Conservation (phyloP, 805 yeast genomes). For the Cyberlindnera mississippiensis region DNA sequence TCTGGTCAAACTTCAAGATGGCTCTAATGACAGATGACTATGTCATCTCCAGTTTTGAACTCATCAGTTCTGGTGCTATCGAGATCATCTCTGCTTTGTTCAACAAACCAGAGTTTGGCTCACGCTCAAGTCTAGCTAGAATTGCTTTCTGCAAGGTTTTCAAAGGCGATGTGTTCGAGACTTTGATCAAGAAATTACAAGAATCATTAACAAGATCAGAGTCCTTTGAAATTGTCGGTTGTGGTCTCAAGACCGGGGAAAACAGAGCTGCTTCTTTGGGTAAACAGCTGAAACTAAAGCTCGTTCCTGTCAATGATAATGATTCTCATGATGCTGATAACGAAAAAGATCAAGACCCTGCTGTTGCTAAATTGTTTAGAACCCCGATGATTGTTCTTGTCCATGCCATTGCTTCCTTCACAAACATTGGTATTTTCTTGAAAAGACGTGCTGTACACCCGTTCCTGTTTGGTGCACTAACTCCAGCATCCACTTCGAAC, state of each 20-base stretch:
- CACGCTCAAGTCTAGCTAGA: slow-evolving; percentile 34
- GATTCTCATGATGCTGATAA: slow-evolving; percentile 4
- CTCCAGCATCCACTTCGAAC: slow-evolving; percentile 14
- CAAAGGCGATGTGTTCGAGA: slow-evolving; percentile 35
- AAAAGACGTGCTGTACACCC: slow-evolving; percentile 33
- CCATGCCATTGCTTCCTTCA: slow-evolving; percentile 52
- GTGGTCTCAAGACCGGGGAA: slow-evolving; percentile 36
- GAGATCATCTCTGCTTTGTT: slow-evolving; percentile 38
- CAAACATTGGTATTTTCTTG: slow-evolving; percentile 41
- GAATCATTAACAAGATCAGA: slow-evolving; percentile 73
- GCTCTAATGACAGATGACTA: slow-evolving; percentile 30
- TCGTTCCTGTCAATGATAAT: slow-evolving; percentile 32
- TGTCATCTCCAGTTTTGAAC: slow-evolving; percentile 66
- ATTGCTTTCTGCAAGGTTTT: slow-evolving; percentile 41
- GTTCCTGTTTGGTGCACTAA: slow-evolving; percentile 22
- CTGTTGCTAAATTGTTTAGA: slow-evolving; percentile 13
- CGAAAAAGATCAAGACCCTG: slow-evolving; percentile 3
- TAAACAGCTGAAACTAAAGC: slow-evolving; percentile 60
- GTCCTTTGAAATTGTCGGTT: slow-evolving; percentile 54
- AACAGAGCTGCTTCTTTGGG: slow-evolving; percentile 60
- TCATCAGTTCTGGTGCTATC: slow-evolving; percentile 64
- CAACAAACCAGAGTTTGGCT: slow-evolving; percentile 21
- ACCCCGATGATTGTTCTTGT: slow-evolving; percentile 35
- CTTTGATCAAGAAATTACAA: slow-evolving; percentile 57
- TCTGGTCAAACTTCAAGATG: slow-evolving; percentile 38